Evolutionary conservation across 1,284 basidiomycete species (phyloP).

Genomic region (Ceratobasidium sp.): DNA sequence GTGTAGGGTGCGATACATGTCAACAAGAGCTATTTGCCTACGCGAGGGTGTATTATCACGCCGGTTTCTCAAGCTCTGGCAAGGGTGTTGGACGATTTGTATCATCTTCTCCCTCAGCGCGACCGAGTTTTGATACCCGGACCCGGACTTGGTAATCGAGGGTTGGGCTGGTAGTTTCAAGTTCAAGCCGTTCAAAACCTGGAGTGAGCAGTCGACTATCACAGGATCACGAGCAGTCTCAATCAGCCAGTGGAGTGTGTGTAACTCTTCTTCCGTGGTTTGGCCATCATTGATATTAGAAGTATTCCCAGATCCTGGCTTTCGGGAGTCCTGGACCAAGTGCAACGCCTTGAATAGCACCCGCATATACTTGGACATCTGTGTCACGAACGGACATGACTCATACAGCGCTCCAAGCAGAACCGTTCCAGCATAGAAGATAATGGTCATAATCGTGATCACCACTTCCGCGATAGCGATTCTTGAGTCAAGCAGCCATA

Average conservation of each 20-base stretch:
- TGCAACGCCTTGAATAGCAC: neutral
- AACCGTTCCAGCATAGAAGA: neutral
- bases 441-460: neutral
- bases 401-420: neutral
- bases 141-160: no score
- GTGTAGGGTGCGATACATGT: no score
- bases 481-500: neutral
- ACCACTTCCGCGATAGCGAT: neutral
- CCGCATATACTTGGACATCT: neutral
- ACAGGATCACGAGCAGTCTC: constrained; percentile 4
- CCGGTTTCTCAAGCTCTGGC: no score
- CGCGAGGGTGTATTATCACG: no score
- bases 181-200: neutral
- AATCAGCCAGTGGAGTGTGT: neutral
- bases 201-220: constrained; percentile 4
- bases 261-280: neutral
- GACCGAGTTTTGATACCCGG: no score
- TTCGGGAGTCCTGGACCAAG: neutral
- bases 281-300: no score
- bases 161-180: no score
- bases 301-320: no score
- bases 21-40: no score
- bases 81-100: no score
- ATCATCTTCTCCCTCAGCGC: no score
- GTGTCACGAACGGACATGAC: constrained; percentile 2